Evolutionary conservation across 805 yeast species (phyloP).

Genomic region (Kurtzmaniella fragi): DNA sequence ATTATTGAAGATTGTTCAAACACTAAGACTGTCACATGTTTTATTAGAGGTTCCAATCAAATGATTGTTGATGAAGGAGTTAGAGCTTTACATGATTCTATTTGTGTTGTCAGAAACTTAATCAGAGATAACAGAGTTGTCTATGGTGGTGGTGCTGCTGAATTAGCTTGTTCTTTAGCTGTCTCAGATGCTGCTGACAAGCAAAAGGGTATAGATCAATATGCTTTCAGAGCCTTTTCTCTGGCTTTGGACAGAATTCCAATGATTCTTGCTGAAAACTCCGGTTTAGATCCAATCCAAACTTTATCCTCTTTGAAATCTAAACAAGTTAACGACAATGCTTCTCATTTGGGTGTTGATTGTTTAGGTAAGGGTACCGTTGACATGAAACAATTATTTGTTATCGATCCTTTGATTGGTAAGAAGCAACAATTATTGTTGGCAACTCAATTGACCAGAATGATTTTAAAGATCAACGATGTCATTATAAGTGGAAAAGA

Average conservation of each 20-base stretch:
- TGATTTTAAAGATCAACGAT: slow-evolving; percentile 95
- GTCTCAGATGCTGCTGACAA: slow-evolving; percentile 88
- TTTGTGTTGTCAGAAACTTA: slow-evolving; percentile 95
- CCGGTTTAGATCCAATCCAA: slow-evolving; percentile 93
- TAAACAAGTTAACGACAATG: slow-evolving; percentile 70
- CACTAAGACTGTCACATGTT: slow-evolving; percentile 85
- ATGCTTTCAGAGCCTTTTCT: slow-evolving; percentile 94
- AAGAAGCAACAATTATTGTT: slow-evolving; percentile 92
- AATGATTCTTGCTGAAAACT: slow-evolving; percentile 92
- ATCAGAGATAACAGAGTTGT: slow-evolving; percentile 89
- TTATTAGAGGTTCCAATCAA: slow-evolving; percentile 92
- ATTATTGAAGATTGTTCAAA: slow-evolving; percentile 88
- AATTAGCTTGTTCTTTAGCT: slow-evolving; percentile 86
- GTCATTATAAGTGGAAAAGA: slow-evolving; percentile 89
- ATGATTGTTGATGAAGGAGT: slow-evolving; percentile 98
- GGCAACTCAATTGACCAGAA: slow-evolving; percentile 96
- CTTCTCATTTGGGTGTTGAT: slow-evolving; percentile 82
- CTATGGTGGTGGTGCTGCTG: slow-evolving; percentile 99
- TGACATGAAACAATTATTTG: slow-evolving; percentile 92
- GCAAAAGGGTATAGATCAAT: slow-evolving; percentile 94
- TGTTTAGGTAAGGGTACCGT: slow-evolving; percentile 84
- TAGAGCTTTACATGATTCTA: slow-evolving; percentile 93
- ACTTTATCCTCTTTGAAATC: slow-evolving; percentile 80
- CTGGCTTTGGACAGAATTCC: slow-evolving; percentile 89
- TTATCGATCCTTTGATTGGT: slow-evolving; percentile 95